Conservation (phyloP, 108 stramenopile species). For the Discostella pseudostelligera region DNA sequence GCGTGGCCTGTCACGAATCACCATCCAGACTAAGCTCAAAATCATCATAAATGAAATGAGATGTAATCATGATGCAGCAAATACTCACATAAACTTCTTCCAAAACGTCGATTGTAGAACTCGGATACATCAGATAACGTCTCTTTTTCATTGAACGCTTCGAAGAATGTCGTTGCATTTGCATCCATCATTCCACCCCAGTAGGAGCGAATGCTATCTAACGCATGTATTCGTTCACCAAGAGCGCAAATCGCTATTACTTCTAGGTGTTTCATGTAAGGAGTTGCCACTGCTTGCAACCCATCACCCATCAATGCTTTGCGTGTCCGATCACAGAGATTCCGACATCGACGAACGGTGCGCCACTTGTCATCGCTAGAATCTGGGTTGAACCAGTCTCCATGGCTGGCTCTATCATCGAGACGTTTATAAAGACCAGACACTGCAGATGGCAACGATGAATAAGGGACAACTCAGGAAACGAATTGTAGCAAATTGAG, state of each 20-base stretch:
- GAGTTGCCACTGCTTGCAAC: constrained; percentile 25
- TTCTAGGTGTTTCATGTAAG: constrained; percentile 44
- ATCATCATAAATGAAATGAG: neutral
- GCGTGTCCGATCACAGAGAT: constrained; percentile 15
- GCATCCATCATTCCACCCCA: constrained; percentile 43
- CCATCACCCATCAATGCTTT: constrained; percentile 14
- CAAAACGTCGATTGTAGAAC: constrained; percentile 43
- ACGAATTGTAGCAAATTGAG: neutral
- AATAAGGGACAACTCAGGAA: neutral
- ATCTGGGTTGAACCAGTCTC: constrained; percentile 31
- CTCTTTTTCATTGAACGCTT: constrained; percentile 35
- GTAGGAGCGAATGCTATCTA: constrained; percentile 22
- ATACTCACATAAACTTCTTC: constrained; percentile 24
- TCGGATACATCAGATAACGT: constrained; percentile 13
- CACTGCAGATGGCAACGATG: neutral
- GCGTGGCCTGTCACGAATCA: constrained; percentile 23
- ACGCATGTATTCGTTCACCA: constrained; percentile 19
- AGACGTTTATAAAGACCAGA: constrained; percentile 40
- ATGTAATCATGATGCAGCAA: neutral
- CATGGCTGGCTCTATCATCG: constrained; percentile 30
- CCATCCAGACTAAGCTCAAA: neutral
- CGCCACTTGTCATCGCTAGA: constrained; percentile 23
- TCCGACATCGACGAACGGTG: constrained; percentile 4
- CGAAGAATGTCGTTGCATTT: constrained; percentile 46
- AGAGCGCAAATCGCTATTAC: constrained; percentile 24